Evolutionary conservation across 306 rosid species (phyloP).

Genomic region (Casuarina cunninghamiana): DNA sequence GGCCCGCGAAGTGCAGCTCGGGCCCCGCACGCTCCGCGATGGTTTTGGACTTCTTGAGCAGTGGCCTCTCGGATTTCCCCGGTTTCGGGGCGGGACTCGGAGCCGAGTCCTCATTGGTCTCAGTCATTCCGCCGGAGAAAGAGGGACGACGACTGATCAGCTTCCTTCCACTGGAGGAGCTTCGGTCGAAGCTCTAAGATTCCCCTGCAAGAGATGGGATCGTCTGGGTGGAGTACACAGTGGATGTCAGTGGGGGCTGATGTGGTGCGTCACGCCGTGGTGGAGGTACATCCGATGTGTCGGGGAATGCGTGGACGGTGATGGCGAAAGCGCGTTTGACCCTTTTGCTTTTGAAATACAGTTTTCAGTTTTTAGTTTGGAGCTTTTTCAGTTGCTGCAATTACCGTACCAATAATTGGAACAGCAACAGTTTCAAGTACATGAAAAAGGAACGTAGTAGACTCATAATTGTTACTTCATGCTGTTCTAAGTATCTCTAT

Average conservation of each 20-base stretch:
- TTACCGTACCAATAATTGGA: not conserved
- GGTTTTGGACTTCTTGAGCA: conserved; percentile 57
- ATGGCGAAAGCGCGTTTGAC: not conserved
- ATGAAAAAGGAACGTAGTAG: too few species aligned
- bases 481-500: too few species aligned
- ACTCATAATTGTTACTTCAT: too few species aligned
- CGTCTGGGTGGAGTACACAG: not conserved
- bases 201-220: not conserved
- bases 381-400: too few species aligned
- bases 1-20: conserved; percentile 41
- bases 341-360: not conserved
- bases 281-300: not conserved
- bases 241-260: not conserved
- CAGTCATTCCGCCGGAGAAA: conserved; percentile 18
- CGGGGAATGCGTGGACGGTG: not conserved
- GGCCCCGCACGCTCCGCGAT: conserved; percentile 14
- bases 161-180: not conserved
- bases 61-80: conserved; percentile 39
- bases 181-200: not conserved
- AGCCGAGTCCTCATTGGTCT: conserved; percentile 38
- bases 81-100: conserved; percentile 28
- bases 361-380: not conserved
- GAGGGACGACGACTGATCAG: not conserved
- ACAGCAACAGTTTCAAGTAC: not conserved
- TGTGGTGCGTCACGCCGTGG: not conserved